A percentile compares a stretch with the other conserved stretches of the same genome.
These are phyloP conservation scores for Didymella sp. DNA, from an alignment of 2,329 filamentous ascomycete genomes.

Conservation along the genomic window DNA sequence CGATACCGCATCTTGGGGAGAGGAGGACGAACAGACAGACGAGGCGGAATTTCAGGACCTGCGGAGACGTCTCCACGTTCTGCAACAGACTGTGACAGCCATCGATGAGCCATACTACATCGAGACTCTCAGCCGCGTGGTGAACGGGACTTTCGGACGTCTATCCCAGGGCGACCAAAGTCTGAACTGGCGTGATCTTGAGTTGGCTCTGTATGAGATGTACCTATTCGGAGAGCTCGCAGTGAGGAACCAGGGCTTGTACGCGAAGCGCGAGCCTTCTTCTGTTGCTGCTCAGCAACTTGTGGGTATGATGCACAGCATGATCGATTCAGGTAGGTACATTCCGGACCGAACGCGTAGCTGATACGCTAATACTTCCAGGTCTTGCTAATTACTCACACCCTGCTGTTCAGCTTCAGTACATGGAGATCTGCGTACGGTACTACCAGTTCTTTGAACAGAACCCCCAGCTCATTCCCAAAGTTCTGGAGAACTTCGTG, in stretches of 20 bases:
- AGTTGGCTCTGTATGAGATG: conserved; percentile 94
- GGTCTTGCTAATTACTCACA: conserved; percentile 86
- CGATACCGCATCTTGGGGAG: conserved; percentile 90
- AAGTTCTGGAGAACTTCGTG: conserved; percentile 90
- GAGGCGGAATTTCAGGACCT: conserved; percentile 98
- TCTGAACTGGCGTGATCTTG: conserved; percentile 93
- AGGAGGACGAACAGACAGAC: conserved; percentile 92
- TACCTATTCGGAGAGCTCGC: conserved; percentile 93
- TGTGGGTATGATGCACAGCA: conserved; percentile 90
- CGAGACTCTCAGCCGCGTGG: conserved; percentile 83
- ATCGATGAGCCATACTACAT: conserved; percentile 90
- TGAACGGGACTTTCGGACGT: conserved; percentile 85
- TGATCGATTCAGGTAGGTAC: conserved; percentile 84
- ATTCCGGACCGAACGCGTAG: neutral
- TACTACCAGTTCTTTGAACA: conserved; percentile 93
- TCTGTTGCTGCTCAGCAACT: conserved; percentile 80
- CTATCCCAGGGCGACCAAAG: conserved; percentile 73
- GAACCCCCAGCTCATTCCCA: conserved; percentile 80
- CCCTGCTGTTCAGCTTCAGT: conserved; percentile 90
- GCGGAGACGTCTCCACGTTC: conserved; percentile 83
- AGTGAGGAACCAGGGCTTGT: conserved; percentile 86
- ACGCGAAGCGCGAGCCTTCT: conserved; percentile 81
- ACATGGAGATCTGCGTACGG: conserved; percentile 97
- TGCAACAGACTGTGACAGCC: conserved; percentile 91
- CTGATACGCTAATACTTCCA: conserved; percentile 46